Percentiles rank a stretch among this genome's conserved stretches.
phyloP scores from a whole-genome alignment of 805 yeast genomes.

The Candida cerambycidarum region DNA sequence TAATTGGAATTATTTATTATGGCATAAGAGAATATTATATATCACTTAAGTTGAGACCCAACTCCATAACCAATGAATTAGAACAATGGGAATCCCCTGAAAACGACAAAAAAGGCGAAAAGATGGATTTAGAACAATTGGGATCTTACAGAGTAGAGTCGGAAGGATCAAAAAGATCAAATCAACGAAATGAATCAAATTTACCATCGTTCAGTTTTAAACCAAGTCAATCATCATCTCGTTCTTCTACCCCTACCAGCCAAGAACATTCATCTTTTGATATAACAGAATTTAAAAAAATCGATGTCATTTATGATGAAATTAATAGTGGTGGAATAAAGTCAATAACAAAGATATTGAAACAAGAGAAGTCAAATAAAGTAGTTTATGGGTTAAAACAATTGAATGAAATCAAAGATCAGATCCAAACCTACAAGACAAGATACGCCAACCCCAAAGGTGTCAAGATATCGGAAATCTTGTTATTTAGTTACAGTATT shows the following conservation, averaged over 20 bases:
- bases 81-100: constrained; percentile 7
- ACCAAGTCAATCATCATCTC: too few species aligned
- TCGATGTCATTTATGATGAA: constrained; percentile 15
- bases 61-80: constrained; percentile 10
- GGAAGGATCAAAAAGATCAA: too few species aligned
- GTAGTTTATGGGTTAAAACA: constrained; percentile 4
- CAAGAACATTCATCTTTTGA: too few species aligned
- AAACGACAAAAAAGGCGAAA: neutral
- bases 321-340: constrained; percentile 10
- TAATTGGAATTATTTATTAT: constrained; percentile 22
- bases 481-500: constrained; percentile 5
- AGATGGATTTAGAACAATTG: constrained; percentile 5
- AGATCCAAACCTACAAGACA: constrained; percentile 2
- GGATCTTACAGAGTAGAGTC: constrained; percentile 12
- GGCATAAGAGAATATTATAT: constrained; percentile 25
- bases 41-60: constrained; percentile 11
- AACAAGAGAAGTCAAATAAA: neutral
- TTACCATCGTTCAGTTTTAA: neutral
- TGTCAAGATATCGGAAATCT: constrained; percentile 12
- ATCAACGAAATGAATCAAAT: neutral
- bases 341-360: neutral
- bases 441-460: neutral
- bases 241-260: too few species aligned
- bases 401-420: constrained; percentile 7
- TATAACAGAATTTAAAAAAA: constrained; percentile 10